These are phyloP conservation scores for Oryza brachyantha DNA, from an alignment of 176 grass and related monocot genomes.

Conservation along the genomic window DNA sequence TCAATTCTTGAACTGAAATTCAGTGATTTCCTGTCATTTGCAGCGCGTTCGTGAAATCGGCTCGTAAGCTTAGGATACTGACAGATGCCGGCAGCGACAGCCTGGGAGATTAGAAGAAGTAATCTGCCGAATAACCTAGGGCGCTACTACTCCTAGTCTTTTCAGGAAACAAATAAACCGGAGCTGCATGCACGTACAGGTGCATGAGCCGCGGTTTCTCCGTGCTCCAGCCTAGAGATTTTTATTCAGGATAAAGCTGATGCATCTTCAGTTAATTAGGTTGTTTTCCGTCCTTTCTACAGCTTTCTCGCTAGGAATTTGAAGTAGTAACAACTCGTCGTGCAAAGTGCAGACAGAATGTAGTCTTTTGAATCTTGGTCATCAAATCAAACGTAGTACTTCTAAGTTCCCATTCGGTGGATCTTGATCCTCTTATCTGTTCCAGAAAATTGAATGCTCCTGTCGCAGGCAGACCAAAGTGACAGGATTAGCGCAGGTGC, in stretches of 20 bases:
- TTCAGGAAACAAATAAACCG: constrained; percentile 34
- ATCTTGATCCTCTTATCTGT: neutral
- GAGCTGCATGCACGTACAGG: neutral
- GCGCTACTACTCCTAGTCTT: neutral
- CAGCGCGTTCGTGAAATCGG: constrained; percentile 82
- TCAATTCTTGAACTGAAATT: neutral
- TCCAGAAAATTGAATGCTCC: constrained; percentile 10
- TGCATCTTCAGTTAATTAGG: neutral
- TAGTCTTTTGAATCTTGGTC: neutral
- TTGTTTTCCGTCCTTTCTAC: neutral
- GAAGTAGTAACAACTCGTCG: neutral
- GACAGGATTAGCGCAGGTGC: constrained; percentile 14
- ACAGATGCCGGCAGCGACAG: constrained; percentile 60
- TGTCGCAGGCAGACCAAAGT: neutral
- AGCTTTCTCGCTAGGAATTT: neutral
- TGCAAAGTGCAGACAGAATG: constrained; percentile 23
- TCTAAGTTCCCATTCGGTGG: neutral
- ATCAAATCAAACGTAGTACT: neutral
- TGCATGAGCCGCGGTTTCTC: constrained; percentile 33
- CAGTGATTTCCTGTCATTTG: neutral
- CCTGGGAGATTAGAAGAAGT: constrained; percentile 30
- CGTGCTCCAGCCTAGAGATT: neutral
- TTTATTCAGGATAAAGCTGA: constrained; percentile 28
- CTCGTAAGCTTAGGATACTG: constrained; percentile 76
- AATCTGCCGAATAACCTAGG: constrained; percentile 27